Percentiles rank a stretch among this genome's conserved stretches.
phyloP scores from a whole-genome alignment of 768 basidiomycete species.

The Tricholoma saponaceum region DNA sequence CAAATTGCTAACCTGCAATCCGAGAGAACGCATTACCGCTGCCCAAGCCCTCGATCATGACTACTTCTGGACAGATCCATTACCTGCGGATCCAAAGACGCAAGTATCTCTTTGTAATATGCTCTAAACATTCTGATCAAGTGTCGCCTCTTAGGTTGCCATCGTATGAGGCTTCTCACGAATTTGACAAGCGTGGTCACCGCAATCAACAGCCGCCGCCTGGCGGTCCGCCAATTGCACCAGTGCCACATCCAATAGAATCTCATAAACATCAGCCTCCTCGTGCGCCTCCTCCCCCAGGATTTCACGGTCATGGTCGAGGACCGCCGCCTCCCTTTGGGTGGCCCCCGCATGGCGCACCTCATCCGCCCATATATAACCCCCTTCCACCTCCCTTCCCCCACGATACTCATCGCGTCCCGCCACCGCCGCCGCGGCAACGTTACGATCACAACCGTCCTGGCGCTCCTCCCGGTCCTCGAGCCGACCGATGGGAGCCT shows the following conservation, averaged over 20 bases:
- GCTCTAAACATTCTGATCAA: background rate
- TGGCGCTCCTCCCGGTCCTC: background rate
- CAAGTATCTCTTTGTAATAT: slow-evolving; percentile 28
- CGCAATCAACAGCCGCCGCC: slow-evolving; percentile 15
- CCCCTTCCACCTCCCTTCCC: background rate
- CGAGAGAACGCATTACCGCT: slow-evolving; percentile 80
- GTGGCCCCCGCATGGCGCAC: background rate
- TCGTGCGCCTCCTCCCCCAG: background rate
- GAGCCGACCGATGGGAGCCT: slow-evolving; percentile 2
- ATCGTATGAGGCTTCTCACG: slow-evolving; percentile 77
- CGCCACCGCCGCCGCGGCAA: background rate
- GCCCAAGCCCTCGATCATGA: slow-evolving; percentile 84
- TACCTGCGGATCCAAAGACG: slow-evolving; percentile 84
- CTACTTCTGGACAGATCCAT: slow-evolving; percentile 91
- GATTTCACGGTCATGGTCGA: background rate
- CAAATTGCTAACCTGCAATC: slow-evolving; percentile 78
- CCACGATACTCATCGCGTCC: background rate
- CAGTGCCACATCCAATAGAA: background rate
- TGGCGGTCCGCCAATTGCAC: slow-evolving; percentile 1
- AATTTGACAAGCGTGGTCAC: slow-evolving; percentile 39
- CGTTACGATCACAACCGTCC: background rate
- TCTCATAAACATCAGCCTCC: background rate
- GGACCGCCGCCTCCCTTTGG: background rate
- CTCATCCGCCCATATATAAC: background rate
- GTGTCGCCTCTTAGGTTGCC: slow-evolving; percentile 47